Conservation (phyloP, 345 rosid genomes). For the Erysimum cheiranthoides region DNA sequence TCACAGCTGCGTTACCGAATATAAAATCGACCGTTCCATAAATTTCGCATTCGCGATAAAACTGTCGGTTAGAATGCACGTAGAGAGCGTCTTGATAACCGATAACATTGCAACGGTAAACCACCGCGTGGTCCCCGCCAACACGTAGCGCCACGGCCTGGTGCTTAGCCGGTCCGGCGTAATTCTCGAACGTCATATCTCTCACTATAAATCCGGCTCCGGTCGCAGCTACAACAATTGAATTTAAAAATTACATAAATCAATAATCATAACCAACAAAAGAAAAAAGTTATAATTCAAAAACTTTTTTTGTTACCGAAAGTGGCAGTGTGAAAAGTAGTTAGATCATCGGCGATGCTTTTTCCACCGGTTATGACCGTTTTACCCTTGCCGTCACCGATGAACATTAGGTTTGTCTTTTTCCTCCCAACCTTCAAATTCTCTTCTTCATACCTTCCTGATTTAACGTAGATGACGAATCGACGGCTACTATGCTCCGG, state of each 20-base stretch:
- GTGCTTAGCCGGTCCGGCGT: slow-evolving; percentile 90
- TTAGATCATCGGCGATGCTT: slow-evolving; percentile 61
- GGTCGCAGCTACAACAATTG: slow-evolving; percentile 68
- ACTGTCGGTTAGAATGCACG: slow-evolving; percentile 95
- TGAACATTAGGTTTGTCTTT: slow-evolving; percentile 81
- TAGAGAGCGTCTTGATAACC: slow-evolving; percentile 96
- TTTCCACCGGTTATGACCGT: slow-evolving; percentile 78
- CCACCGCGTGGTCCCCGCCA: slow-evolving; percentile 94
- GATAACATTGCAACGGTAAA: slow-evolving; percentile 73
- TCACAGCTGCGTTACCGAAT: slow-evolving; percentile 94
- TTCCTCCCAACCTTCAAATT: slow-evolving; percentile 88
- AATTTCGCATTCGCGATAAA: slow-evolving; percentile 82
- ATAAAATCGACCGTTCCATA: slow-evolving; percentile 97
- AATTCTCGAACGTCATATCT: slow-evolving; percentile 92
- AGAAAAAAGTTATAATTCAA: no score
- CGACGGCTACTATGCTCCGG: slow-evolving; percentile 76
- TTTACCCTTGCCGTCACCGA: slow-evolving; percentile 91
- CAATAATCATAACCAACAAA: background rate
- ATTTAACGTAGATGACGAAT: slow-evolving; percentile 74
- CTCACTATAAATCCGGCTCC: slow-evolving; percentile 93
- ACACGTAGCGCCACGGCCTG: slow-evolving; percentile 96
- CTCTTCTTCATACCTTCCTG: slow-evolving; percentile 93
- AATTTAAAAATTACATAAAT: background rate
- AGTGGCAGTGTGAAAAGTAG: slow-evolving; percentile 94
- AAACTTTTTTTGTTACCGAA: slow-evolving; percentile 59